These are phyloP conservation scores for Citrullus mucosospermus DNA, from an alignment of 306 rosid genomes.

Conservation along the genomic window DNA sequence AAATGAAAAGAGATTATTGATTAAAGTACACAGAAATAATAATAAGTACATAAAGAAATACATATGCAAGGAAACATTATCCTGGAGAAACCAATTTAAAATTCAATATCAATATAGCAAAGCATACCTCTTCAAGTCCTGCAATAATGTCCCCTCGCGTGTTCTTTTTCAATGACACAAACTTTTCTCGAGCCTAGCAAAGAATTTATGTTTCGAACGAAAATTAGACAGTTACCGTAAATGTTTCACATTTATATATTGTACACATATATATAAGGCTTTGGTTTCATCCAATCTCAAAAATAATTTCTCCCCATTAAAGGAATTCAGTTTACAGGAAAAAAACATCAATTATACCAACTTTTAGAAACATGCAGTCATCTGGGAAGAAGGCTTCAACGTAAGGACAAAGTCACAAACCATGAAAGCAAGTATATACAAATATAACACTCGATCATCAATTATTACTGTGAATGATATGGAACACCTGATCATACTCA, in stretches of 20 bases:
- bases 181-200: constrained; percentile 78
- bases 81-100: constrained; percentile 4
- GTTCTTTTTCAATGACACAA: constrained; percentile 83
- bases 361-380: background rate
- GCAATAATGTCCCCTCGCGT: constrained; percentile 76
- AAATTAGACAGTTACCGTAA: background rate
- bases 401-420: background rate
- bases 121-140: constrained; percentile 78
- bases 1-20: no score
- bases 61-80: background rate
- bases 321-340: background rate
- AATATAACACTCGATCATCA: background rate
- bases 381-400: background rate
- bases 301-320: background rate
- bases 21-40: no score
- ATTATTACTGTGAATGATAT: constrained; percentile 5
- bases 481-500: constrained; percentile 80
- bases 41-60: no score
- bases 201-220: background rate
- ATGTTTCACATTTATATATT: background rate
- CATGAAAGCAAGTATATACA: background rate
- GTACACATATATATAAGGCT: background rate
- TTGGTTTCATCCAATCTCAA: background rate
- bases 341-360: background rate
- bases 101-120: background rate